Base-by-base conservation (phyloP, 2,329 filamentous ascomycete genomes). In the Dactylonectria estremocensis region DNA sequence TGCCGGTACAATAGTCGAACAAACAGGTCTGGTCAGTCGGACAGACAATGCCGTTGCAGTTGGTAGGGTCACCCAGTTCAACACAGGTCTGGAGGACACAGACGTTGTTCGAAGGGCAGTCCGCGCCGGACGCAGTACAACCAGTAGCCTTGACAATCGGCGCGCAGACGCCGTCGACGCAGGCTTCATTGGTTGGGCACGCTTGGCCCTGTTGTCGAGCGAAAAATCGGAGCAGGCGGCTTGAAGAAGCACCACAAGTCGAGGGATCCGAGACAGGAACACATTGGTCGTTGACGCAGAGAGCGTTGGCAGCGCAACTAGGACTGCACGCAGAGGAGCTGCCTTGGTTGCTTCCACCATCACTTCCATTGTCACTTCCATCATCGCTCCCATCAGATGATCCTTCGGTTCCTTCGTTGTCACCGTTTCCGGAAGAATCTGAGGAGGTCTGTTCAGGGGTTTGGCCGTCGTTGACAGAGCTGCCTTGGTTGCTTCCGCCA, bases 41-140 rank as follows among this genome's bases (percentile, higher is more conserved):
- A 24, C 72, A 74, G 10, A 10, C 13, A 3, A 3, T 22, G 5
- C 5, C 54, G 16, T 63, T 65, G 13, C 72, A 74, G 24, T 50
- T 54, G 0, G 52, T 37, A 5, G 70, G 31, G 16, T 74, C 56
- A 2, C 59, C 65, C 0, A 67, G 50, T 3, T 66, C 40, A 0
- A 74, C 61, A 6, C 72, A 74, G 1, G 59, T 66, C 2, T 49
- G 20, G 3, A 69, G 53, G 3, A 74, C 52, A 1, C 72, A 74
- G n/a, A 66, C 66, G 14, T 64, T 61, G 22, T 70, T 68, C 4
- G 56, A 31, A 2, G 64, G 64, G 2, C 72, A 74, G 6, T 53
- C 58, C 11, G 35, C 22, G 4, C 64, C 69, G 18, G 50, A 10
- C 16, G 54, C 20, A 5, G 54, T 67, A 2, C 72, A 74, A 16